Evolutionary conservation across 805 yeast genomes (phyloP), one percentile per base, ranked within the genome.

Genomic region (Nakazawaea wickerhamii): DNA sequence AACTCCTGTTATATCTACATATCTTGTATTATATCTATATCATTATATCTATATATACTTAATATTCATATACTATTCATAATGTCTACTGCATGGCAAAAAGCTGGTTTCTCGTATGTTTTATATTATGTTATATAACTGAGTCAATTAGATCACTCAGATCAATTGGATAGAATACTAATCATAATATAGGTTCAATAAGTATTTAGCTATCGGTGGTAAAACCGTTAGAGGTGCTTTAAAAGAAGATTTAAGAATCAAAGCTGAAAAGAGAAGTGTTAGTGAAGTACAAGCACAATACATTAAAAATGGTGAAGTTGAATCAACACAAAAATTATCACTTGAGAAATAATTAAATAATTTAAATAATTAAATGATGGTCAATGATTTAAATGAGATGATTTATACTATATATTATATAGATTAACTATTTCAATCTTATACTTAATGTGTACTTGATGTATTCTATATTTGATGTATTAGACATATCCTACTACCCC

Each of bases 191-290:
- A 77, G 84, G 52, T 79, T 84, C 73, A 87, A 86, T 84, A 85
- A 82, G 65, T 91, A 91, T 69, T 75, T 90, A 65, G 78, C 95
- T 53, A 75, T 91, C 60, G 86, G 96, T 59, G 95, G 96, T 60
- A 80, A 80, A 64, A 77, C 95, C 49, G 78, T 88, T 55, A 88
- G 97, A 73, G 72, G 75, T 57, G 82, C 96, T 40, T 78, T 91
- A 63, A 91, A 91, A 74, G 80, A 89, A 51, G 96, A 90, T 59
- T 65, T 78, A 61, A 85, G 84, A 64, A 84, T 77, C 50, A 75
- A 71, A 48, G 84, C 83, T 52, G 77, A 79, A 58, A 77, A 73
- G 64, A 85, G 95, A 73, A 81, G 81, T 54, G 51, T 65, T 58
- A 66, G 84, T 50, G 98, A 91, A 59, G 84, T 80, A 55, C 78